Conservation (phyloP, 2,329 filamentous ascomycete genomes). For the Phialophora expanda region DNA sequence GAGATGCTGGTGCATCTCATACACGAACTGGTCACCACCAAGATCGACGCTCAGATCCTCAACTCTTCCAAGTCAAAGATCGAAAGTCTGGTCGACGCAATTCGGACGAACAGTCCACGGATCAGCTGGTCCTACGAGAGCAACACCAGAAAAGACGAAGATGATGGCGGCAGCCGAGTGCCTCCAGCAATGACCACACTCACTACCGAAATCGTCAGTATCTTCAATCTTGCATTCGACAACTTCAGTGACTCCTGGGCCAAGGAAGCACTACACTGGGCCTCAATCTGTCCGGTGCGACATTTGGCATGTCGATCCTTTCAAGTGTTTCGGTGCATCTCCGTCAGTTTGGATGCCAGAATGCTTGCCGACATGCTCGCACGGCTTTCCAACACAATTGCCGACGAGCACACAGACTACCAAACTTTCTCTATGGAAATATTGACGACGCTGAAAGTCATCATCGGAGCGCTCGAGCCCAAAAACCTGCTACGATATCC, state of each 20-base stretch:
- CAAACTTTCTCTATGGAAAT: constrained; percentile 99
- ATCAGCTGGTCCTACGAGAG: constrained; percentile 97
- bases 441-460: constrained; percentile 86
- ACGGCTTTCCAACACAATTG: constrained; percentile 92
- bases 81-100: constrained; percentile 84
- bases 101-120: constrained; percentile 79
- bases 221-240: constrained; percentile 83
- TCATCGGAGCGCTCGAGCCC: constrained; percentile 82
- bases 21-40: constrained; percentile 87
- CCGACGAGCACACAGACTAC: constrained; percentile 91
- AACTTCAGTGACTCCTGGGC: constrained; percentile 91
- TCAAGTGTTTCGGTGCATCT: constrained; percentile 93
- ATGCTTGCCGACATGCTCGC: constrained; percentile 98
- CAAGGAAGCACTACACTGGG: constrained; percentile 88
- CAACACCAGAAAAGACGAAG: constrained; percentile 76
- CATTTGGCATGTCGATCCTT: constrained; percentile 97
- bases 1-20: constrained; percentile 98
- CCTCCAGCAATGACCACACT: constrained; percentile 86
- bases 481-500: constrained; percentile 86
- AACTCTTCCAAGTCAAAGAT: constrained; percentile 74
- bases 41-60: constrained; percentile 72
- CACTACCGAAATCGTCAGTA: constrained; percentile 78
- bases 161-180: constrained; percentile 76
- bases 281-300: constrained; percentile 91
- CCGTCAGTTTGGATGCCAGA: constrained; percentile 84